phyloP scores from a whole-genome alignment of 192 early-diverging fungal species.

The Allomyces javanicus region DNA sequence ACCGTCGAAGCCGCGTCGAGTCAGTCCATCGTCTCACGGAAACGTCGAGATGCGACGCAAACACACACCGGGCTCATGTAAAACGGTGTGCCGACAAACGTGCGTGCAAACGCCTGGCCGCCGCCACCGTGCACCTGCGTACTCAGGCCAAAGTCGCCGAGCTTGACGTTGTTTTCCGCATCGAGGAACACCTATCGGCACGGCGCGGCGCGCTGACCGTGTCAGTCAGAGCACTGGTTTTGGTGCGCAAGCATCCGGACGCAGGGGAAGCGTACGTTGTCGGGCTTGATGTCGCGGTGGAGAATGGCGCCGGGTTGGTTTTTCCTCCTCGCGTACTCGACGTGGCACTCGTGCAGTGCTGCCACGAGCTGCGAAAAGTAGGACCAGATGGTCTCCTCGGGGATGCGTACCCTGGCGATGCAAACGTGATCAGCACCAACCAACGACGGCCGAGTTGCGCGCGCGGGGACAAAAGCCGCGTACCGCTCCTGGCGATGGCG shows the following conservation, averaged over 20 bases:
- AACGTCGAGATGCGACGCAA: neutral
- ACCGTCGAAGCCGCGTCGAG: no score
- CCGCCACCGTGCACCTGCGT: slow-evolving; percentile 34
- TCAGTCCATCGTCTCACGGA: no score
- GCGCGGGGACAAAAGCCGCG: neutral
- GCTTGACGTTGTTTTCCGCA: slow-evolving; percentile 39
- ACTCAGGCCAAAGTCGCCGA: slow-evolving; percentile 58
- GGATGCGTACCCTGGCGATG: slow-evolving; percentile 21
- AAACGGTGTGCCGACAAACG: slow-evolving; percentile 57
- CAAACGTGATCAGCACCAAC: no score
- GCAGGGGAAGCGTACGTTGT: slow-evolving; percentile 26
- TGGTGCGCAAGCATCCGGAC: no score
- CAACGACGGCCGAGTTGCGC: no score
- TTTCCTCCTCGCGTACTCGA: slow-evolving; percentile 15
- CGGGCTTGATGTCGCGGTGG: slow-evolving; percentile 56
- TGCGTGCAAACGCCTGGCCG: slow-evolving; percentile 38
- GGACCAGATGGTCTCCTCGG: slow-evolving; percentile 46
- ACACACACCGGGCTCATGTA: slow-evolving; percentile 54
- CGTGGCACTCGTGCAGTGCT: slow-evolving; percentile 51
- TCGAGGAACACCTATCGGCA: slow-evolving; percentile 39
- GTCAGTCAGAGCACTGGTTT: no score
- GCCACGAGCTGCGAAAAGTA: slow-evolving; percentile 39
- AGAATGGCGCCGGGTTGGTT: slow-evolving; percentile 25
- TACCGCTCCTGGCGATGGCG: slow-evolving; percentile 35
- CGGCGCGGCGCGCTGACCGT: no score